Evolutionary conservation across 306 rosid species (phyloP).

Genomic region (Rosa multiflora): DNA sequence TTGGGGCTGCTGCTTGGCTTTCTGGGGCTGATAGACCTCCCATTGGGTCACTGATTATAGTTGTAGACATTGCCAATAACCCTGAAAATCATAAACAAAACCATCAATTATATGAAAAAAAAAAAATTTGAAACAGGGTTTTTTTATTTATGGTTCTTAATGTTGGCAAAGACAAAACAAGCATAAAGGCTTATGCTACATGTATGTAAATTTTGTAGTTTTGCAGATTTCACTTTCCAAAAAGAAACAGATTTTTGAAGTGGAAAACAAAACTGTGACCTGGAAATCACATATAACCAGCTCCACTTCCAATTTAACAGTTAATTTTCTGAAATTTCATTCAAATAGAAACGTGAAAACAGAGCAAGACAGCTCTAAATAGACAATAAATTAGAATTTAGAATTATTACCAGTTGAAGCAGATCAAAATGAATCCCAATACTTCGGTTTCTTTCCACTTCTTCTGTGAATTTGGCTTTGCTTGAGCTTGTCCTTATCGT

Average conservation of each 20-base stretch:
- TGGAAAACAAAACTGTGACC: constrained; percentile 4
- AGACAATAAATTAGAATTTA: background rate
- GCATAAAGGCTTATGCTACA: background rate
- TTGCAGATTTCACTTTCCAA: background rate
- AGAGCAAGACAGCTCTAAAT: background rate
- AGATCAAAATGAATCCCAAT: constrained; percentile 38
- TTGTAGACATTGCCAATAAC: constrained; percentile 65
- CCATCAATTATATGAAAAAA: background rate
- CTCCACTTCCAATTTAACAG: background rate
- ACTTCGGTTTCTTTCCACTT: constrained; percentile 12
- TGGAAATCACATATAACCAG: background rate
- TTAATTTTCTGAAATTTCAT: background rate
- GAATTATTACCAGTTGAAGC: constrained; percentile 72
- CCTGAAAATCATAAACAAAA: constrained; percentile 30
- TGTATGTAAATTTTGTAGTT: background rate
- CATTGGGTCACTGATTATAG: constrained; percentile 63
- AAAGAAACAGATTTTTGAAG: background rate
- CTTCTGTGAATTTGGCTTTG: constrained; percentile 49
- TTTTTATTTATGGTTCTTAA: constrained; percentile 13
- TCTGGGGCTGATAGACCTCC: constrained; percentile 51
- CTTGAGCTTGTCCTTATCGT: constrained; percentile 38
- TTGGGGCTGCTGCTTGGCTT: constrained; percentile 41
- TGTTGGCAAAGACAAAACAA: constrained; percentile 19
- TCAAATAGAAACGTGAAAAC: background rate
- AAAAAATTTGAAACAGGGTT: background rate